phyloP scores from a whole-genome alignment of 2,329 filamentous ascomycete species.

The Penicillium sp. region DNA sequence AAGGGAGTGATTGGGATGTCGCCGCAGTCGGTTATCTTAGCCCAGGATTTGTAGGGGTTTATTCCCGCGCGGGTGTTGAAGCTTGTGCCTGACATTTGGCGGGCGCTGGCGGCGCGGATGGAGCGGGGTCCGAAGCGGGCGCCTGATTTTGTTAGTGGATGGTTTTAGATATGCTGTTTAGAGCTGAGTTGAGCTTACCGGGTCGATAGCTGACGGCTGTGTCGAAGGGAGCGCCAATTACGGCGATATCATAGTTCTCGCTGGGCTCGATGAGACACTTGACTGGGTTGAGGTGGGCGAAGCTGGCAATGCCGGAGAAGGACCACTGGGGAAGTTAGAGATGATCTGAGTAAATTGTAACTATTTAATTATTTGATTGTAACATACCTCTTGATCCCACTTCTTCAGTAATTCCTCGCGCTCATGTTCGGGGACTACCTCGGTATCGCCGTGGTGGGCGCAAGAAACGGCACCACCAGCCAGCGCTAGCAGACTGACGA shows the following conservation, averaged over 20 bases:
- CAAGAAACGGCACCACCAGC: constrained; percentile 37
- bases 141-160: constrained; percentile 38
- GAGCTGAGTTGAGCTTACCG: too few relatives aligned
- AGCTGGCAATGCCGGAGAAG: constrained; percentile 75
- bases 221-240: constrained; percentile 75
- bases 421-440: constrained; percentile 44
- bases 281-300: constrained; percentile 70
- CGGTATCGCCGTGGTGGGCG: constrained; percentile 47
- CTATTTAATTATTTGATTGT: not conserved
- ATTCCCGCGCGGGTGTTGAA: constrained; percentile 82
- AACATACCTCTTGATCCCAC: constrained; percentile 52
- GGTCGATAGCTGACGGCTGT: constrained; percentile 73
- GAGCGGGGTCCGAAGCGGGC: constrained; percentile 85
- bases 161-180: too few relatives aligned
- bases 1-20: constrained; percentile 87
- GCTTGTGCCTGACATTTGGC: constrained; percentile 78
- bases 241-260: constrained; percentile 70
- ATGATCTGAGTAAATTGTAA: too few relatives aligned
- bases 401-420: constrained; percentile 50
- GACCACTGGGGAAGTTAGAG: constrained; percentile 52
- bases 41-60: constrained; percentile 83
- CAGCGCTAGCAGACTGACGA: constrained; percentile 39
- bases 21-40: constrained; percentile 82
- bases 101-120: constrained; percentile 80
- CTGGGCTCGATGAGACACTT: constrained; percentile 71